A percentile compares a stretch with the other conserved stretches of the same genome.
Conservation (phyloP, 257 asterid species). For the Nicotiana knightiana region DNA sequence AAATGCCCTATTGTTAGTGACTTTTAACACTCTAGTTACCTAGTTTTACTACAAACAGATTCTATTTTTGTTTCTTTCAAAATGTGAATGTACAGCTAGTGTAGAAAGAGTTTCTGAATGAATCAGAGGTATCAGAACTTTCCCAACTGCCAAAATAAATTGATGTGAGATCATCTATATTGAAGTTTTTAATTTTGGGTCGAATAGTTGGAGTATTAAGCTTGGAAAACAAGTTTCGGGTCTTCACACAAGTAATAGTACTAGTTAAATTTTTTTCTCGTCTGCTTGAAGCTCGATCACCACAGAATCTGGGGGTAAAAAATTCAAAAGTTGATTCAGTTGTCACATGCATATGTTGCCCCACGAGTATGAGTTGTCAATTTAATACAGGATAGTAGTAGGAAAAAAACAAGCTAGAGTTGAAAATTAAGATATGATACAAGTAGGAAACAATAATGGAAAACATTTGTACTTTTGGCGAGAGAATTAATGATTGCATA, state of each 20-base stretch:
- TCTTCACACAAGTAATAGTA: not conserved
- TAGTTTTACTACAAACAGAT: not conserved
- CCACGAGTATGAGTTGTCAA: slow-evolving; percentile 6
- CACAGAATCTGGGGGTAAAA: not conserved
- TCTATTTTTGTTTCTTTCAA: not conserved
- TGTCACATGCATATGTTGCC: not conserved
- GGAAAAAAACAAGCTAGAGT: not conserved
- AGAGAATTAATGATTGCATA: not conserved
- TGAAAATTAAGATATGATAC: not conserved
- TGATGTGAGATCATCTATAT: not conserved
- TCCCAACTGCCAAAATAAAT: not conserved
- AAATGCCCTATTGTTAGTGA: not conserved
- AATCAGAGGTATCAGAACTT: not conserved
- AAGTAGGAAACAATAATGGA: not conserved
- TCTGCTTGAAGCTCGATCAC: not conserved
- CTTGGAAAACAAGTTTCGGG: not conserved
- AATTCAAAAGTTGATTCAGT: not conserved
- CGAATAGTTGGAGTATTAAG: not conserved
- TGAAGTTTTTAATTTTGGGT: not conserved
- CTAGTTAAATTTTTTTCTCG: no score
- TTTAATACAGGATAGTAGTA: not conserved
- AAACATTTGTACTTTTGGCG: not conserved
- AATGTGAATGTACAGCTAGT: not conserved
- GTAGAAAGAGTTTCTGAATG: not conserved
- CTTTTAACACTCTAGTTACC: not conserved